phyloP scores from a whole-genome alignment of 805 yeast genomes.

The Candida maesae region DNA sequence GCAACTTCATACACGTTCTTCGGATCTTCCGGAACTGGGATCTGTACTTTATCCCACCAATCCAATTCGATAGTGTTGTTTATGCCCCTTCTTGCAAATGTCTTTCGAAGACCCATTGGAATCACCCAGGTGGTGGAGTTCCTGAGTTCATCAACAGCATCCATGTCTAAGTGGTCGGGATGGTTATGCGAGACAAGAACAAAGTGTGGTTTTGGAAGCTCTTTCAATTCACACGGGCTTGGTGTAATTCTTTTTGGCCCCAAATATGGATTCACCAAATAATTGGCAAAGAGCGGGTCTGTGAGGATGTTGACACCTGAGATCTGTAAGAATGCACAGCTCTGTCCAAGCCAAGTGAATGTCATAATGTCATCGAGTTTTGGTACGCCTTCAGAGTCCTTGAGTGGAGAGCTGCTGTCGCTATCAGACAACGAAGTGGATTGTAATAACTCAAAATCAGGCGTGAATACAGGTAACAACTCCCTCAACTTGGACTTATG shows the following conservation, averaged over 20 bases:
- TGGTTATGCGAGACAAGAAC: constrained; percentile 89
- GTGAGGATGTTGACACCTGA: constrained; percentile 73
- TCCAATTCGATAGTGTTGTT: constrained; percentile 68
- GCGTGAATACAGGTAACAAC: constrained; percentile 55
- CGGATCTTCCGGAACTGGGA: constrained; percentile 30
- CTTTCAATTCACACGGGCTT: constrained; percentile 63
- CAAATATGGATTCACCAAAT: constrained; percentile 52
- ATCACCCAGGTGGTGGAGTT: constrained; percentile 77
- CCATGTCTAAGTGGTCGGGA: constrained; percentile 87
- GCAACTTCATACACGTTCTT: constrained; percentile 67
- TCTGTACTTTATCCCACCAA: constrained; percentile 81
- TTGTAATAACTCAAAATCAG: constrained; percentile 34
- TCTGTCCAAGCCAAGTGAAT: constrained; percentile 92
- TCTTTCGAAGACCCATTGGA: constrained; percentile 70
- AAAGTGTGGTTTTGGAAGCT: constrained; percentile 65
- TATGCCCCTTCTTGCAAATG: constrained; percentile 56
- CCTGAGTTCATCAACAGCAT: constrained; percentile 49
- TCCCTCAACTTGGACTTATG: constrained; percentile 42
- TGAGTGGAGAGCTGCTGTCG: constrained; percentile 1
- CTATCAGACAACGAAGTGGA: constrained; percentile 15
- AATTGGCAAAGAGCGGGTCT: constrained; percentile 76
- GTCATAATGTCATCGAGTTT: constrained; percentile 44
- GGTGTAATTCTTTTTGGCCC: constrained; percentile 87
- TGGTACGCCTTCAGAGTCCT: constrained; percentile 30
- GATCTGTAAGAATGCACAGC: constrained; percentile 72